Evolutionary conservation across 2,329 filamentous ascomycete species (phyloP), one percentile per base, ranked within the genome.

Genomic region (Rutstroemia sp.): DNA sequence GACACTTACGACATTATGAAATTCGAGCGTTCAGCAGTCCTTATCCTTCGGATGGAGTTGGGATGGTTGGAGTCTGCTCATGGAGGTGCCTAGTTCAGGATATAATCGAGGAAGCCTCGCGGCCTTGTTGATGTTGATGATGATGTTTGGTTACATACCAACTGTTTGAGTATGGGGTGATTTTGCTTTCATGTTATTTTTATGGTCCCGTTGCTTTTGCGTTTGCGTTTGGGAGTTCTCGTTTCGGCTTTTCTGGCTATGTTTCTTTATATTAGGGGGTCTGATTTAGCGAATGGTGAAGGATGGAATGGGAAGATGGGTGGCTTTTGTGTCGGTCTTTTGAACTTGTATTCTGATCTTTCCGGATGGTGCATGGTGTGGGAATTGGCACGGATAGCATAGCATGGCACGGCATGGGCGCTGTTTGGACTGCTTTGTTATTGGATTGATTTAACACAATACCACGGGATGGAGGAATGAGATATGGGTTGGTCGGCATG

Each of bases 1-100:
- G 19, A 48, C n/a, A 47, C 23, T 58, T 58, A 63, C 51, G 61
- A 64, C 45, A 53, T 61, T 54, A 58, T 51, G 55, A 60, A 57
- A 42, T 56, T 57, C 51, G 51, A 19, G 27, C 46, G 19, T 21
- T 46, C 48, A 54, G 16, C 19, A 47, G 14, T 23, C 46, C 51
- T 16, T 55, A n/a, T 50, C 36, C 39, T 45, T 57, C 45, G 14
- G 27, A 23, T 40, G 23, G 19, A 34, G 42, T 23, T 27, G 16
- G 23, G 23, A n/a, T 48, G 19, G 42, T 56, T 54, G 50, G 40
- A 30, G 23, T 36, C 21, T 40, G 50, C 44, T 54, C 34, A 39
- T 19, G 39, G 38, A 9, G 21, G 30, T 21, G n/a, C 36, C 27
- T 47, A 25, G 36, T 44, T 56, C 40, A 39, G 25, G 51, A 46